Evolutionary conservation across 2,329 filamentous ascomycete genomes (phyloP), one percentile per base, ranked within the genome.

Genomic region (Chrysoporthe deuterocubensis): DNA sequence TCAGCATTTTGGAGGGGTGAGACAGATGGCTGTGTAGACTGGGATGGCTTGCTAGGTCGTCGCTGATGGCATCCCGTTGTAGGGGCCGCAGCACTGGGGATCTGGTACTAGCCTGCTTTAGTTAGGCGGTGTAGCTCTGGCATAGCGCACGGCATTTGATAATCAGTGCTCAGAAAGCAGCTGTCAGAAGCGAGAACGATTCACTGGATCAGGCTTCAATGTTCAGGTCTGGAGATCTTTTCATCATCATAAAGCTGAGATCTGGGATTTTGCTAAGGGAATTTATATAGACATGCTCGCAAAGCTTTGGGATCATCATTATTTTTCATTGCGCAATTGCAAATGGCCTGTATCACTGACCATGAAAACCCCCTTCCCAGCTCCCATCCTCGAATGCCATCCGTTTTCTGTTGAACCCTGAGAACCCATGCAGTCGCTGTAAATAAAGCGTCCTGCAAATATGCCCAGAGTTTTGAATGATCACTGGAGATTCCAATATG

Each of bases 111-210:
- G 32, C 21, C 60, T 50, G 7, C 4, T 57, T 64, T 52, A 43
- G 62, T 56, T 64, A 64, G 50, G 62, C 50, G 62, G 62, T 64
- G 62, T 56, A 64, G 50, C 32, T 16, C 32, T 40, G 42, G 13
- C 50, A 13, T 54, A 13, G 50, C 21, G 13, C 26, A 14, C 21
- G 50, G 50, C 21, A 54, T 14, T 40, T 60, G 40, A n/a, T 32
- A 6, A 32, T 32, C 57, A 60, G 40, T 37, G 21, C 40, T 32
- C 26, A 46, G 48, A 13, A 52, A 26, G 11, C 48, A 4, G 26
- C 21, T 52, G 37, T 52, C 9, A 52, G 26, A 26, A 26, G 48
- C 48, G 16, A n/a, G 4, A 40, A 21, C 54, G 54, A 57, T 40
- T 57, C 32, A 34, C 32, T n/a, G 32, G 34, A 21, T 21, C 50